These are phyloP conservation scores for Plasmodium coatneyi DNA, from an alignment of 169 alveolate species.

Conservation along the genomic window DNA sequence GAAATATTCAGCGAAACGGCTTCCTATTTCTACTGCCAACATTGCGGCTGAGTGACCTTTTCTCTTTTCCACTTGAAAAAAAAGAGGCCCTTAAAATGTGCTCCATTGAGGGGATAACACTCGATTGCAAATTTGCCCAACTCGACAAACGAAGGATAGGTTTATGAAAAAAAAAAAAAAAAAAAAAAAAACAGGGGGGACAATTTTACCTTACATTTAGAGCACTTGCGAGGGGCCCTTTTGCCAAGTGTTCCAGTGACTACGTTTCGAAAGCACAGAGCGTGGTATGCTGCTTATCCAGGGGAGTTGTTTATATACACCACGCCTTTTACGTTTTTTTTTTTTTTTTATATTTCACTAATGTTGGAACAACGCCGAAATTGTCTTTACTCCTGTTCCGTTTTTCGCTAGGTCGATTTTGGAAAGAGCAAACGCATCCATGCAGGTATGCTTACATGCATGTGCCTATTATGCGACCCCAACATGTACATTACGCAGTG, in stretches of 20 bases:
- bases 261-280: not conserved
- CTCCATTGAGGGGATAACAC: not conserved
- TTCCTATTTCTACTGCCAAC: not conserved
- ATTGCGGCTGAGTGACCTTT: not conserved
- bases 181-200: not conserved
- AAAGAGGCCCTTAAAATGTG: not conserved
- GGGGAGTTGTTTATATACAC: not conserved
- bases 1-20: not conserved
- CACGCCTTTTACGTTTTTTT: not conserved
- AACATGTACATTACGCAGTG: not conserved
- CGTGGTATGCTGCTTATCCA: not conserved
- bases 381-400: not conserved
- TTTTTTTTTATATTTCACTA: not conserved
- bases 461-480: not conserved
- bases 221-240: not conserved
- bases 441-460: not conserved
- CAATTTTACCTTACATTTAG: not conserved
- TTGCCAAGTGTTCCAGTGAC: not conserved
- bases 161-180: not conserved
- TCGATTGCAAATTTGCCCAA: not conserved
- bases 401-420: not conserved
- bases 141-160: not conserved
- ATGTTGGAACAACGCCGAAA: not conserved
- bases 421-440: not conserved
- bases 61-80: not conserved